These are phyloP conservation scores for Neurospora intermedia DNA, from an alignment of 495 filamentous ascomycete species.

Conservation along the genomic window DNA sequence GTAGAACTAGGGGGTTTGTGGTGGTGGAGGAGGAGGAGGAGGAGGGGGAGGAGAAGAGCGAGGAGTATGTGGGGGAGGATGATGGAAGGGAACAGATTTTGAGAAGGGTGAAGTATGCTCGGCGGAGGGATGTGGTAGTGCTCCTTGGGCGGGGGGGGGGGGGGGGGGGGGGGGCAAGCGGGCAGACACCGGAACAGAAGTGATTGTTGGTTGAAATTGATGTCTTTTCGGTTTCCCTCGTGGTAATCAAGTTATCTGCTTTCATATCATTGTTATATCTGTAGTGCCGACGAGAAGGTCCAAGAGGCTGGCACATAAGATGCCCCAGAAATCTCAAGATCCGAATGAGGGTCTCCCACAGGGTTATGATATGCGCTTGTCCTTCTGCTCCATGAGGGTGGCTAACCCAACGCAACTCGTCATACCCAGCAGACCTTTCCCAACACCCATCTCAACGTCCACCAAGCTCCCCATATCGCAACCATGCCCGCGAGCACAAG, in stretches of 20 bases:
- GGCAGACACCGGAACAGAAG: not conserved
- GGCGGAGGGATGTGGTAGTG: constrained; percentile 7
- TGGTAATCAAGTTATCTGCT: not conserved
- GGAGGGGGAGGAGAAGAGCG: constrained; percentile 2
- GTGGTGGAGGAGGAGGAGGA: not conserved
- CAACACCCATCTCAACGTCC: constrained; percentile 8
- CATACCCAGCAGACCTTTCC: not conserved
- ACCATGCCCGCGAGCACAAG: constrained; percentile 20
- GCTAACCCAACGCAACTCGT: not conserved
- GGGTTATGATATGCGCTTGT: not conserved
- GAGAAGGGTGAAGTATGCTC: constrained; percentile 8
- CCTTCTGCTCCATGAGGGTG: not conserved
- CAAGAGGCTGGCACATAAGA: not conserved
- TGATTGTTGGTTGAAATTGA: not conserved
- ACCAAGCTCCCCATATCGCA: constrained; percentile 21
- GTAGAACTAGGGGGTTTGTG: constrained; percentile 10
- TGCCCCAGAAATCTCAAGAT: not conserved
- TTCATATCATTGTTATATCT: not conserved
- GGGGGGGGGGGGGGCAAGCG: not conserved
- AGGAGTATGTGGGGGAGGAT: constrained; percentile 4
- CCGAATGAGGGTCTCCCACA: not conserved
- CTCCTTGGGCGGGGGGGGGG: not conserved
- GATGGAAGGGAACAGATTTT: not conserved
- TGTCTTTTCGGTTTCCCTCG: not conserved
- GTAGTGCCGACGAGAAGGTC: not conserved